These are phyloP conservation scores for Cercospora beticola DNA, from an alignment of 2,329 filamentous ascomycete species.

Conservation along the genomic window DNA sequence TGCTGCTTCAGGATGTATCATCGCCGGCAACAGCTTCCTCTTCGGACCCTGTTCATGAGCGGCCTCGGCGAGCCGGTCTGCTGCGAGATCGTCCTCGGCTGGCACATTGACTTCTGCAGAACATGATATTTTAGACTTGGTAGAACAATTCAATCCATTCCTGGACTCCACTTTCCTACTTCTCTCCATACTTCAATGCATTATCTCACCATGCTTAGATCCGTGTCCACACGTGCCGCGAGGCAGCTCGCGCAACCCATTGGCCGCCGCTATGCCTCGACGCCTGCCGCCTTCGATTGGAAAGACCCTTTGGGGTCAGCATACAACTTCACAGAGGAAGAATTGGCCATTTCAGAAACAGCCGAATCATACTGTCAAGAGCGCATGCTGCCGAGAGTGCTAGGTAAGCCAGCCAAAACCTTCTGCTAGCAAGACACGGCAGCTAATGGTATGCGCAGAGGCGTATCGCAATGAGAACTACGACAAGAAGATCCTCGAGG, in stretches of 20 bases:
- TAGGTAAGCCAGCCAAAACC: constrained; percentile 57
- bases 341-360: constrained; percentile 83
- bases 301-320: constrained; percentile 74
- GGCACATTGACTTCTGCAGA: constrained; percentile 10
- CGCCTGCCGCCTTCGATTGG: constrained; percentile 72
- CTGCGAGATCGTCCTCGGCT: constrained; percentile 13
- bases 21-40: constrained; percentile 3
- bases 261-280: constrained; percentile 42
- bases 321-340: constrained; percentile 82
- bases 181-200: background rate
- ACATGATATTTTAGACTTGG: constrained; percentile 13
- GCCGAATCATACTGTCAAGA: constrained; percentile 95
- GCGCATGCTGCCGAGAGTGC: constrained; percentile 75
- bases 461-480: constrained; percentile 85
- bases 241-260: constrained; percentile 37
- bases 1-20: background rate
- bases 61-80: constrained; percentile 12
- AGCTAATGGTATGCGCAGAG: constrained; percentile 51
- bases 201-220: constrained; percentile 45
- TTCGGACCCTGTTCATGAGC: constrained; percentile 7
- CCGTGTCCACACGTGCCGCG: constrained; percentile 44
- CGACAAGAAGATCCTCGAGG: constrained; percentile 78
- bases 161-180: background rate
- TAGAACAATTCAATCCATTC: background rate
- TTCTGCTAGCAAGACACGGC: background rate